Percentiles rank a stretch among this genome's conserved stretches.
phyloP scores from a whole-genome alignment of 768 basidiomycete genomes.

The Boletus vermiculosoides region DNA sequence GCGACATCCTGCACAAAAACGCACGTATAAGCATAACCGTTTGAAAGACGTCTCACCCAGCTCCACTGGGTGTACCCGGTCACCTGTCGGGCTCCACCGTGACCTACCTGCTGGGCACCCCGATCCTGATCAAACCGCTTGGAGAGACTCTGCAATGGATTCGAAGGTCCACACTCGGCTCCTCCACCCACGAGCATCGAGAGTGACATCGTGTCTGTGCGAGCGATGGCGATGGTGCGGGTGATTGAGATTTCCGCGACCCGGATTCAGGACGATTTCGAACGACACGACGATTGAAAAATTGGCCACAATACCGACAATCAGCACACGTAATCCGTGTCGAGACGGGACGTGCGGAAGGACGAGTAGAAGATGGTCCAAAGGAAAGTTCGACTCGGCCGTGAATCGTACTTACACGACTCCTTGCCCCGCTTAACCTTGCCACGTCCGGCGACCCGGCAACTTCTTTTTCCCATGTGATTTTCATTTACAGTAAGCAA shows the following conservation, averaged over 20 bases:
- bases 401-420: not conserved
- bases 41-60: not conserved
- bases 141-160: slow-evolving; percentile 75
- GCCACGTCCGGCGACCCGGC: slow-evolving; percentile 2
- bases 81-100: slow-evolving; percentile 4
- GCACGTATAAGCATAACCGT: slow-evolving; percentile 2
- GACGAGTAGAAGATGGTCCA: not conserved
- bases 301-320: not conserved
- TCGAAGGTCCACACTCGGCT: slow-evolving; percentile 84
- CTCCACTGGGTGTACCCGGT: not conserved
- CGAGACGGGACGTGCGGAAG: not conserved
- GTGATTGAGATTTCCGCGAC: not conserved
- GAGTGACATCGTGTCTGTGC: slow-evolving; percentile 56
- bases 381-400: not conserved
- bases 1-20: slow-evolving; percentile 60
- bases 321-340: too few species aligned
- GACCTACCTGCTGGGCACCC: slow-evolving; percentile 69
- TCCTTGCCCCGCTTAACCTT: not conserved
- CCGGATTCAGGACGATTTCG: not conserved
- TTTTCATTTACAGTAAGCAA: not conserved
- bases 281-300: not conserved
- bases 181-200: slow-evolving; percentile 65
- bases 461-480: slow-evolving; percentile 13
- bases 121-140: slow-evolving; percentile 80
- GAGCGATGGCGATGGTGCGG: not conserved